Conservation (phyloP, 129 eudicot species). For the Escallonia herrerae region DNA sequence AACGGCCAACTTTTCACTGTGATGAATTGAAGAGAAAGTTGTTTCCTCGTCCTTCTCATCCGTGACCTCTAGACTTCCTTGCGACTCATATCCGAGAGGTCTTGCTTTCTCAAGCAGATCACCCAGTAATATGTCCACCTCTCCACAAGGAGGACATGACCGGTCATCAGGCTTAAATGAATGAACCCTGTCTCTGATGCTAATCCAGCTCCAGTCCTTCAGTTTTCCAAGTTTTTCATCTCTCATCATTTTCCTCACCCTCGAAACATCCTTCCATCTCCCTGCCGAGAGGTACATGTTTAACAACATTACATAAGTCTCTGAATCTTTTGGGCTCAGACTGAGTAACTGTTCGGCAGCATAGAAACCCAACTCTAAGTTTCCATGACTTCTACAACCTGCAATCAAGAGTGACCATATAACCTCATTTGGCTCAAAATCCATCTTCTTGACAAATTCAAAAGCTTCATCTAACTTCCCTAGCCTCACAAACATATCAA, state of each 20-base stretch:
- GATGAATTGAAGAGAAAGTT: constrained; percentile 31
- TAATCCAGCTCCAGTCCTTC: constrained; percentile 84
- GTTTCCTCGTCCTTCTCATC: constrained; percentile 34
- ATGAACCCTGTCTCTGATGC: constrained; percentile 57
- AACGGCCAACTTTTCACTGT: constrained; percentile 83
- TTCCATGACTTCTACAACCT: constrained; percentile 85
- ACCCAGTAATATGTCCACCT: constrained; percentile 31
- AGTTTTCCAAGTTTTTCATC: constrained; percentile 49
- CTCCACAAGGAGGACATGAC: constrained; percentile 18
- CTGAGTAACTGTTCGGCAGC: constrained; percentile 75
- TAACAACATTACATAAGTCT: constrained; percentile 47
- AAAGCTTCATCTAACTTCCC: constrained; percentile 85
- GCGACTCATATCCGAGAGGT: constrained; percentile 40
- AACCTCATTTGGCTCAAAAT: constrained; percentile 54
- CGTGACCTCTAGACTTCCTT: constrained; percentile 24
- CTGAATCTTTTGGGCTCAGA: constrained; percentile 57
- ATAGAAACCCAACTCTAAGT: constrained; percentile 48
- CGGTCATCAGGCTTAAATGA: constrained; percentile 44
- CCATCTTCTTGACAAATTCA: constrained; percentile 59
- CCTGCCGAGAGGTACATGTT: constrained; percentile 66
- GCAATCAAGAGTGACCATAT: constrained; percentile 75
- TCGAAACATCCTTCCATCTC: constrained; percentile 73
- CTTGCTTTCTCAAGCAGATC: constrained; percentile 52
- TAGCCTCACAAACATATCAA: constrained; percentile 80
- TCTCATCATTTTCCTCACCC: constrained; percentile 65